These are phyloP conservation scores for Phytophthora rubi DNA, from an alignment of 352 stramenopile species.

Conservation along the genomic window DNA sequence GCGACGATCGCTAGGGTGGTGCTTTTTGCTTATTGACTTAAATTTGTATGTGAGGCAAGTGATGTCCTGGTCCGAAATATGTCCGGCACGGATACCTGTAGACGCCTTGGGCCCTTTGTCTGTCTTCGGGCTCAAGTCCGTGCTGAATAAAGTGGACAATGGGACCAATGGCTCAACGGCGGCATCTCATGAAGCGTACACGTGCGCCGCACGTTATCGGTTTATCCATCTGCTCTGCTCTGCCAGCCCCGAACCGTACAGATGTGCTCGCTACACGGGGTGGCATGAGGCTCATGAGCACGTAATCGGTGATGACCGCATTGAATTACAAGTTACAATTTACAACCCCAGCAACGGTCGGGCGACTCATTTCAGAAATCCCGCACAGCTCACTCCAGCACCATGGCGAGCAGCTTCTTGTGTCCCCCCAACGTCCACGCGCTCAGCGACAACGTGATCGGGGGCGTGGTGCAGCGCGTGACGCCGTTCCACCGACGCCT, in stretches of 20 bases:
- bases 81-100: too few species aligned
- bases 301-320: constrained; percentile 16
- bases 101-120: too few species aligned
- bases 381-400: background rate
- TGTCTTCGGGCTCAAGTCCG: too few species aligned
- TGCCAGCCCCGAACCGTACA: background rate
- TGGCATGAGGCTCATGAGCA: background rate
- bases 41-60: too few species aligned
- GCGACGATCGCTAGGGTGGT: too few species aligned
- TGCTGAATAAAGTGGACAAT: too few species aligned
- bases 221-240: background rate
- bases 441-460: constrained; percentile 2
- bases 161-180: too few species aligned
- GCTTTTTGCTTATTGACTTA: too few species aligned
- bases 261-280: background rate
- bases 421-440: background rate
- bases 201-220: constrained; percentile 11
- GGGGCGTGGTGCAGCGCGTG: constrained; percentile 1
- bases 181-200: constrained; percentile 10
- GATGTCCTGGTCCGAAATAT: too few species aligned
- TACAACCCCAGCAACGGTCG: background rate
- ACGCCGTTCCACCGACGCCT: background rate
- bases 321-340: constrained; percentile 7
- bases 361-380: background rate
- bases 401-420: constrained; percentile 4